Base-by-base conservation (phyloP, 139 green algal species). In the Coelastrella sp. region DNA sequence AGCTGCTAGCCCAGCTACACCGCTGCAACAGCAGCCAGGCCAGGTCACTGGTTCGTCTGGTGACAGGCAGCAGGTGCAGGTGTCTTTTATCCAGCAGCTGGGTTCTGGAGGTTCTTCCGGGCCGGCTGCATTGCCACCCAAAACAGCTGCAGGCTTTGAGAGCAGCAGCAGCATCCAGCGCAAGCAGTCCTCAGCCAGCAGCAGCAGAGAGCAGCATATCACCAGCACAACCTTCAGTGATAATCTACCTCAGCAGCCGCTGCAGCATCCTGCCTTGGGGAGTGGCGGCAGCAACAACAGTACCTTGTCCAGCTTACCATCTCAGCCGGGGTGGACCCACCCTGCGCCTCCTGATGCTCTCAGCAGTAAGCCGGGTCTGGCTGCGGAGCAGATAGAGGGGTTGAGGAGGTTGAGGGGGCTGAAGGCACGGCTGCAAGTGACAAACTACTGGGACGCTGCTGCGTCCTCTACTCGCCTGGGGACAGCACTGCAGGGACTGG, bases 341-440 rank as follows among this genome's bases (percentile, higher is more conserved):
- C 78, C 51, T 34, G 50, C n/a, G 15, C 74, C 48, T 8, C 8
- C 41, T 53, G 43, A 41, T 59, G 69, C 40, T 21, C 40, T 23
- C 45, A 45, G 45, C 64, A 68, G 21, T 48, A 78, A 68, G 64
- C 7, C 34, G 1, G 66, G 45, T 23, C 40, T 78, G 21, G 79
- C 64, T 9, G 64, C 79, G 35, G 80, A 86, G 51, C 80, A 86
- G 67, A 63, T 86, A 13, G 80, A 86, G 35, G 80, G 80, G 23
- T 30, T 86, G 25, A 50, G 40, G 66, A 21, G 67, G 27, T 35
- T 86, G n/a, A 62, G 51, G 34, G 66, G 67, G 0, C 43, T 86
- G 45, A 69, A 71, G 50, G 66, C 64, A 0, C 32, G 53, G 32
- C 53, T 48, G 35, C 75, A 81, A 21, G n/a, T 60, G 9, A 53